Percentiles rank a stretch among this genome's conserved stretches.
Conservation (phyloP, 176 grass and related monocot genomes). For the Rhynchospora pubera region DNA sequence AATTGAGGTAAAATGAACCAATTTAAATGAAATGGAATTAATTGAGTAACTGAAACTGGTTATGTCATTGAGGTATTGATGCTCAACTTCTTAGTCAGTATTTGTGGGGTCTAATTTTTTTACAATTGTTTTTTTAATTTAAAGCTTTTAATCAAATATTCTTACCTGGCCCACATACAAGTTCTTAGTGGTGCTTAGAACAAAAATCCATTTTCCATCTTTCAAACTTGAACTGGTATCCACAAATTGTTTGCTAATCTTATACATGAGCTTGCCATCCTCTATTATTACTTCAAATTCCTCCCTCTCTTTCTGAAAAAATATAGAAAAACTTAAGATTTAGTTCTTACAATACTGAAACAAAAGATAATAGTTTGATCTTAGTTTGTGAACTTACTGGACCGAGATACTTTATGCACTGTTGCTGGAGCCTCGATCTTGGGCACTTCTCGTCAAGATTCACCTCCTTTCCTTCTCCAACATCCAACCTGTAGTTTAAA, state of each 20-base stretch:
- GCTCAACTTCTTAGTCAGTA: background rate
- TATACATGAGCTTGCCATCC: constrained; percentile 73
- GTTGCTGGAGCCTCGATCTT: constrained; percentile 53
- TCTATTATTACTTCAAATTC: constrained; percentile 61
- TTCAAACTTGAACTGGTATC: constrained; percentile 26
- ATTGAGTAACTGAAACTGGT: background rate
- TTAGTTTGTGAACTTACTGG: constrained; percentile 44
- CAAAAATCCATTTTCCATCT: constrained; percentile 87
- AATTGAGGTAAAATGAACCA: background rate
- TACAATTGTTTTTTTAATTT: background rate
- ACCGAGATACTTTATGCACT: constrained; percentile 96
- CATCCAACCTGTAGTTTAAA: constrained; percentile 53
- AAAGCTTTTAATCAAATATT: background rate
- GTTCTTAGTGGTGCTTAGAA: constrained; percentile 74
- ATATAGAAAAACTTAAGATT: background rate
- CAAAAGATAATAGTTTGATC: background rate
- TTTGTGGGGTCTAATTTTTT: background rate
- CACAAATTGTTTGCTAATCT: constrained; percentile 40
- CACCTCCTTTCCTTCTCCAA: constrained; percentile 78
- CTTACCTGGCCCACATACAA: constrained; percentile 79
- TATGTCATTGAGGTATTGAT: too few species aligned
- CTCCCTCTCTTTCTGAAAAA: constrained; percentile 80
- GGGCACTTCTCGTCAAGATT: constrained; percentile 55
- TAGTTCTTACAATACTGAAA: background rate
- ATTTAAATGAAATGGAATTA: background rate